A percentile compares a stretch with the other conserved stretches of the same genome.
Conservation (phyloP, 345 rosid species). For the Moringa oleifera region DNA sequence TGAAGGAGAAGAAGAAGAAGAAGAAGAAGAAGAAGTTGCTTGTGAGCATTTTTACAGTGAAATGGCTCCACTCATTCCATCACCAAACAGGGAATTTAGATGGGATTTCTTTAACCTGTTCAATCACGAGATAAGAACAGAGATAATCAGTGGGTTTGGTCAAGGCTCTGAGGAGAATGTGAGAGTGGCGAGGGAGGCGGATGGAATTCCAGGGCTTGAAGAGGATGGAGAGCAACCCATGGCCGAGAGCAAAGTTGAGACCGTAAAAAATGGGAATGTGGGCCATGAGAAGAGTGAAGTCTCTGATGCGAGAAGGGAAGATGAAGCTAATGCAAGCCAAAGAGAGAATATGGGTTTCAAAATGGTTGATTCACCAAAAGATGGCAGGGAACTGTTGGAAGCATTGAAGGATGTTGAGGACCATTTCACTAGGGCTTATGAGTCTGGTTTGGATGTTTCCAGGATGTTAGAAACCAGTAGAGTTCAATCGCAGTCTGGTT, state of each 20-base stretch:
- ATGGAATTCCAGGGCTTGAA: slow-evolving; percentile 35
- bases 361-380: slow-evolving; percentile 22
- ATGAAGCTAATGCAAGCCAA: slow-evolving; percentile 3
- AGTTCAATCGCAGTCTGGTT: slow-evolving; percentile 28
- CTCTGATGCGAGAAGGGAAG: slow-evolving; percentile 6
- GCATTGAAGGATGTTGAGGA: slow-evolving; percentile 38
- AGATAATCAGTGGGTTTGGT: slow-evolving; percentile 10
- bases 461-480: slow-evolving; percentile 39
- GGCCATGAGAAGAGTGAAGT: slow-evolving; percentile 8
- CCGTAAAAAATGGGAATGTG: slow-evolving; percentile 8
- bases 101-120: slow-evolving; percentile 43
- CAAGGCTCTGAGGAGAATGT: slow-evolving; percentile 18
- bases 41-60: slow-evolving; percentile 47
- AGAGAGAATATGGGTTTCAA: slow-evolving; percentile 16
- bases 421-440: slow-evolving; percentile 32
- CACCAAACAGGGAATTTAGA: slow-evolving; percentile 16
- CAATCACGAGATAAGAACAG: slow-evolving; percentile 16
- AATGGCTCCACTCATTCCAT: slow-evolving; percentile 38
- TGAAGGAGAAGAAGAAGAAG: background rate
- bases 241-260: too few species aligned
- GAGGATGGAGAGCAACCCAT: slow-evolving; percentile 26
- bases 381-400: slow-evolving; percentile 34
- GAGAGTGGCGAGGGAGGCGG: slow-evolving; percentile 27
- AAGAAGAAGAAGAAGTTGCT: slow-evolving; percentile 3
- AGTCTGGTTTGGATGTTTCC: slow-evolving; percentile 43